Evolutionary conservation across 202 grass and related monocot genomes (phyloP), one percentile per base, ranked within the genome.

Genomic region (Schoenoplectus tabernaemontani): DNA sequence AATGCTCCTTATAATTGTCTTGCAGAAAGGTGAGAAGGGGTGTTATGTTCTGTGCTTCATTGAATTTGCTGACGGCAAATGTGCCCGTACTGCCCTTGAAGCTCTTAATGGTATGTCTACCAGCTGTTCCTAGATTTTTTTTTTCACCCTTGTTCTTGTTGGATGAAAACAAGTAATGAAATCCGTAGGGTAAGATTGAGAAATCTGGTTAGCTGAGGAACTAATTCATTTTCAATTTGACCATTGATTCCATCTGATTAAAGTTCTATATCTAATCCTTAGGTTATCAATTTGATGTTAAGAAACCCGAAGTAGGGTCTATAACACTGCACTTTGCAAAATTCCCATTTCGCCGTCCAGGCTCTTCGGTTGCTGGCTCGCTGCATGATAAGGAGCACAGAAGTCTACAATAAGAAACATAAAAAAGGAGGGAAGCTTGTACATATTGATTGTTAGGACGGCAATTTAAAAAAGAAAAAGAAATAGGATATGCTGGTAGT

Each of bases 1-100:
- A 64, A 10, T 16, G 15, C 2, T 77, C 82, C 81, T 32, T 5
- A 15, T 81, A 79, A 62, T n/a, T 76, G 57, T 11, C 36, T 79
- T 85, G 78, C 82, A 97, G 93, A 86, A 60, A 78, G 82, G 84
- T 54, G 93, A 97, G 39, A 97, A 90, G 81, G 91, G 85, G 39
- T n/a, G n/a, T n/a, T 84, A 91, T 87, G 91, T 91, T 46, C 56
- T 97, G 63, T 97, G 93, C 72, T 97, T 93, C 84, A 91, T 97
- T 85, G 91, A 97, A 84, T 97, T 97, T 59, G 80, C 48, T 9
- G 75, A 93, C 57, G 81, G 79, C 76, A 87, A 91, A 59, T 84
- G 7, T 64, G 87, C 91, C 78, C 33, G 58, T n/a, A 64, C 42
- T 51, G 87, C 93, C 22, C 78, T 93, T 66, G 6, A 83, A 47